phyloP scores from a whole-genome alignment of 2,329 filamentous ascomycete genomes.

The Lachnum nothofagi region DNA sequence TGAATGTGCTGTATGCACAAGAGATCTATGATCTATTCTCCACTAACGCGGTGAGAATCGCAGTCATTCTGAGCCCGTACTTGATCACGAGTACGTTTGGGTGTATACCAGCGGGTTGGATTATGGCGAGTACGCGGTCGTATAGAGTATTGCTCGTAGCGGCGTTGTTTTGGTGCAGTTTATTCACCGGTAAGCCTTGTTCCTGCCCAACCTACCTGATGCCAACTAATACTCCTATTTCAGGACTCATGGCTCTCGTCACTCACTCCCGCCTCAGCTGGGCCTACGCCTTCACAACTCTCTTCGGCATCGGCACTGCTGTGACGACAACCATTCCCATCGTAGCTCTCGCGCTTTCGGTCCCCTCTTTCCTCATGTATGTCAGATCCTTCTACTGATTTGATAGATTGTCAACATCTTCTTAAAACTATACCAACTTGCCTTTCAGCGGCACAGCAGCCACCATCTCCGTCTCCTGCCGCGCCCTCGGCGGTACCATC shows the following conservation, averaged over 20 bases:
- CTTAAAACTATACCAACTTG: no score
- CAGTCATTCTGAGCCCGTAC: constrained; percentile 16
- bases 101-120: constrained; percentile 20
- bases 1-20: constrained; percentile 17
- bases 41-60: constrained; percentile 14
- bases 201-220: not conserved
- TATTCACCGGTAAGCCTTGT: constrained; percentile 12
- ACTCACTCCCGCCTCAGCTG: constrained; percentile 7
- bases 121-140: constrained; percentile 16
- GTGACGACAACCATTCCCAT: constrained; percentile 19
- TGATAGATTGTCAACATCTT: no score
- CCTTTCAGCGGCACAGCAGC: constrained; percentile 20
- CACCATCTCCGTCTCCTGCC: constrained; percentile 15
- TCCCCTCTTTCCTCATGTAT: constrained; percentile 19
- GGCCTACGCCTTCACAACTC: constrained; percentile 15
- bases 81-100: constrained; percentile 18
- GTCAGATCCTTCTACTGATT: no score
- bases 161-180: constrained; percentile 15
- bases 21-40: constrained; percentile 19
- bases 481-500: constrained; percentile 17
- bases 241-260: constrained; percentile 18
- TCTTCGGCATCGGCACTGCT: constrained; percentile 18
- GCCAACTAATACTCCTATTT: no score
- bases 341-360: constrained; percentile 15
- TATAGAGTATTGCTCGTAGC: constrained; percentile 11